phyloP scores from a whole-genome alignment of 352 stramenopile species.

The Phytopythium montanum region DNA sequence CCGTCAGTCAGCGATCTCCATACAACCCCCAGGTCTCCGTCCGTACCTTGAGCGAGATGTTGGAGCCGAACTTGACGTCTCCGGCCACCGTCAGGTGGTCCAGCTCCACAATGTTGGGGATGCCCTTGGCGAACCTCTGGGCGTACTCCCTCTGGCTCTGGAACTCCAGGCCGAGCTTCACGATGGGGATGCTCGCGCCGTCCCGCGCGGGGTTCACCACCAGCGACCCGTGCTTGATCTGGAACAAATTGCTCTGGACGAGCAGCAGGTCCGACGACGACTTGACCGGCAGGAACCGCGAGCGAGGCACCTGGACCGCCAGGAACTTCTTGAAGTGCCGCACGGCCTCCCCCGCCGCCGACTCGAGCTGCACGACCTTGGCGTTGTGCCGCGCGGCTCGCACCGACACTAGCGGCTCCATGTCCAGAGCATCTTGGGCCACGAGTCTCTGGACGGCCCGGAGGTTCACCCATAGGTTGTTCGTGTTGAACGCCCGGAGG shows the following conservation, averaged over 20 bases:
- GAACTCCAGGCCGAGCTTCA: conserved; percentile 93
- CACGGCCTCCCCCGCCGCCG: conserved; percentile 96
- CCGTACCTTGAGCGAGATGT: conserved; percentile 89
- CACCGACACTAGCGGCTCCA: conserved; percentile 93
- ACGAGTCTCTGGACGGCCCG: conserved; percentile 97
- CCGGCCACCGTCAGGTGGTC: conserved; percentile 92
- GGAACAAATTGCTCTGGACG: conserved; percentile 92
- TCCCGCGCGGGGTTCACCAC: conserved; percentile 84
- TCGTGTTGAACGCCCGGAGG: conserved; percentile 99
- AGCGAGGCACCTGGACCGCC: conserved; percentile 94
- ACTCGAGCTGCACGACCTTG: conserved; percentile 94
- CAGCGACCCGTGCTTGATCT: conserved; percentile 90
- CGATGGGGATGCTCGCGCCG: conserved; percentile 86
- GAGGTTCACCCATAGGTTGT: conserved; percentile 99
- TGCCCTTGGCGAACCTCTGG: conserved; percentile 80
- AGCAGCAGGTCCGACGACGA: conserved; percentile 98
- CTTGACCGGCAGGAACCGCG: conserved; percentile 98
- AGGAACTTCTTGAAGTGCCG: conserved; percentile 98
- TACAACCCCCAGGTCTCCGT: too few species aligned
- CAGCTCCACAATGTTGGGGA: conserved; percentile 92
- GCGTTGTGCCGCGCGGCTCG: conserved; percentile 95
- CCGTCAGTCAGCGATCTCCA: too few species aligned
- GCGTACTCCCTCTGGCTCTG: conserved; percentile 87
- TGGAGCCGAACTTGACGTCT: conserved; percentile 91
- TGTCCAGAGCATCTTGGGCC: conserved; percentile 97